Evolutionary conservation across 1,284 basidiomycete species (phyloP).

Genomic region (Marasmius sp.): DNA sequence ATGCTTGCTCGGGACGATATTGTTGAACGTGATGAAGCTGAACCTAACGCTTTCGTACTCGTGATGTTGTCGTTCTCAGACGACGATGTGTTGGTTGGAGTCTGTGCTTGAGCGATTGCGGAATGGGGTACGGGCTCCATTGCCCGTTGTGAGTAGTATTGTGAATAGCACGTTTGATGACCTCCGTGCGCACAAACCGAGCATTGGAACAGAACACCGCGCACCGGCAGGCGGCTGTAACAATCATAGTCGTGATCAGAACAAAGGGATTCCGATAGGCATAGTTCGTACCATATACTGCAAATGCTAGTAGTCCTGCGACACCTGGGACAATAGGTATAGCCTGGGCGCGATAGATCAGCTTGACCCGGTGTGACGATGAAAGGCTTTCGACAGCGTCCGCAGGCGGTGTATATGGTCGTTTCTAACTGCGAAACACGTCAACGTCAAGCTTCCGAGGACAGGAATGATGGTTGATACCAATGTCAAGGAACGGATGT

Average conservation of each 20-base stretch:
- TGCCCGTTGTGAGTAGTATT: constrained; percentile 58
- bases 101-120: constrained; percentile 8
- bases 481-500: constrained; percentile 48
- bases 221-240: constrained; percentile 69
- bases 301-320: constrained; percentile 50
- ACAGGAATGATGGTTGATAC: constrained; percentile 32
- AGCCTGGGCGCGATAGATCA: constrained; percentile 31
- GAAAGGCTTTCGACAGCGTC: constrained; percentile 63
- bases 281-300: constrained; percentile 63
- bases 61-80: constrained; percentile 9
- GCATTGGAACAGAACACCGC: constrained; percentile 66
- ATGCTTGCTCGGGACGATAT: constrained; percentile 1
- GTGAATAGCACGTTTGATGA: constrained; percentile 70
- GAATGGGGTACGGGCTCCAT: constrained; percentile 38
- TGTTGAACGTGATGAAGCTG: not conserved
- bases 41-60: constrained; percentile 11
- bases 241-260: constrained; percentile 7
- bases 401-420: constrained; percentile 64
- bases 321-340: constrained; percentile 58
- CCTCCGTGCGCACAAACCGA: constrained; percentile 75
- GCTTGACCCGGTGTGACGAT: constrained; percentile 29
- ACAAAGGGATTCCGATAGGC: not conserved
- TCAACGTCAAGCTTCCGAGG: not conserved
- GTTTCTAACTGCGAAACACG: constrained; percentile 56
- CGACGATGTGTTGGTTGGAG: constrained; percentile 23